Evolutionary conservation across 305 asterid species (phyloP), one percentile per base, ranked within the genome.

Genomic region (Fraxinus angustifolia): DNA sequence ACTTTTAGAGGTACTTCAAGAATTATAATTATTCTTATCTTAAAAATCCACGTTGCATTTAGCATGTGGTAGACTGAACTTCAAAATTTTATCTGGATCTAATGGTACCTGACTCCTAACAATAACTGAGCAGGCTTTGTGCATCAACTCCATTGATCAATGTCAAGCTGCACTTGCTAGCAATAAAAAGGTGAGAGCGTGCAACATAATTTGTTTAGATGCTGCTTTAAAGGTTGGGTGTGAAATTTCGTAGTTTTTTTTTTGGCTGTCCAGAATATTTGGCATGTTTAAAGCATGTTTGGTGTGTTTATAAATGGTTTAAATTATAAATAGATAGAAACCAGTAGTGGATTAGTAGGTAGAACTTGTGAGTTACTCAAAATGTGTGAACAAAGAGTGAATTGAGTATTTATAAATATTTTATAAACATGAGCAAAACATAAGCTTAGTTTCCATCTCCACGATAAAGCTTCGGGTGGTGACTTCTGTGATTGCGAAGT

Each of bases 141-240:
- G 99, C 88, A 81, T 94, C 82, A 94, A 94, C 87, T 91, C 97
- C 84, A 82, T 87, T 48, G 90, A 94, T 92, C 94, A 93, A 86
- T 86, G 89, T 85, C 94, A 96, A 87, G 97, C 91, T 83, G 98
- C 96, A 80, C 91, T 96, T 83, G 92, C 99, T 76, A 94, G 97
- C 92, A 94, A 92, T 88, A 87, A 75, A 88, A 96, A 96, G 99
- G 99, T 94, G 74, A 78, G 89, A 77, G 89, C 79, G 75, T 82
- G 62, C 73, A 31, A 26, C 53, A 73, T 82, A 45, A 45, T 85
- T 73, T 83, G 34, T 34, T 80, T 79, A 58, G 78, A 35, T 82
- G 81, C 77, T 84, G 79, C 81, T 42, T 78, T 56, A 19, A 40
- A 23, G 38, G 73, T 78, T 36, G 35, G 36, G 62, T 82, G 42